Conservation (phyloP, 441 rosid species). For the Pelargonium hybrid region DNA sequence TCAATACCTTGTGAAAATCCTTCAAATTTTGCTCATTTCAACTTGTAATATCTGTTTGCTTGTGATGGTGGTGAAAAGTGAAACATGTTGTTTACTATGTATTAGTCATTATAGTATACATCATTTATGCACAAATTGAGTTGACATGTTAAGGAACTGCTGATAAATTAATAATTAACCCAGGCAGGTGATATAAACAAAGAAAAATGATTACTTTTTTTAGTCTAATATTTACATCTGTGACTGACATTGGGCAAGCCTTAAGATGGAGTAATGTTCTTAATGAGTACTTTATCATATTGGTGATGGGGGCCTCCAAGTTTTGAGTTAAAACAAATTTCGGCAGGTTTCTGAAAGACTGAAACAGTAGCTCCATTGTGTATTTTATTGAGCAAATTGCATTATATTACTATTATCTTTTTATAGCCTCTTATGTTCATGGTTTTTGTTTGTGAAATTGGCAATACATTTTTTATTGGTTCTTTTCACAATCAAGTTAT, state of each 20-base stretch:
- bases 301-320: background rate
- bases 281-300: background rate
- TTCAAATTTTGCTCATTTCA: background rate
- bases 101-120: too few species aligned
- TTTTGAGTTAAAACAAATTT: background rate
- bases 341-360: background rate
- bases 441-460: background rate
- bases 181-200: background rate
- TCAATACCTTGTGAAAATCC: background rate
- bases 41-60: too few species aligned
- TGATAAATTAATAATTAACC: background rate
- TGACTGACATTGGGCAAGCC: background rate
- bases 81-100: too few species aligned
- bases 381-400: background rate
- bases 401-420: background rate
- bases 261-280: background rate
- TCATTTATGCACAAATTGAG: too few species aligned
- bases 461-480: background rate
- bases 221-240: background rate
- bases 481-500: background rate
- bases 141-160: too few species aligned
- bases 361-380: background rate
- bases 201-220: background rate
- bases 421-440: background rate
- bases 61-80: too few species aligned